phyloP scores from a whole-genome alignment of 2,329 filamentous ascomycete genomes.

The Paecilomyces sp. region DNA sequence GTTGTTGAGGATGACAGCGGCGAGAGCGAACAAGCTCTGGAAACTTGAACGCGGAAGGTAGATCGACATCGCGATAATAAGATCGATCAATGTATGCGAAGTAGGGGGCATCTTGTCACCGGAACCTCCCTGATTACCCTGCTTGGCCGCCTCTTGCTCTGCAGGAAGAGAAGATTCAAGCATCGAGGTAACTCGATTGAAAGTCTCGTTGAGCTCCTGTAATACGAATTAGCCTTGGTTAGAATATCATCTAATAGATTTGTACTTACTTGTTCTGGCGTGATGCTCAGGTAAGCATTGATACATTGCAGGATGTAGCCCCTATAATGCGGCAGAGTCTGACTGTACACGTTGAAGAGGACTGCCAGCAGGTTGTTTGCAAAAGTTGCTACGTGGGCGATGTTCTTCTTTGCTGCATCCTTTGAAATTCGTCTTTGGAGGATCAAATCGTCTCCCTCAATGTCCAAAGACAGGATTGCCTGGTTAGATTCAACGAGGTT shows the following conservation, averaged over 20 bases:
- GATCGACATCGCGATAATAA: slow-evolving; percentile 91
- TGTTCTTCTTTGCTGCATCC: slow-evolving; percentile 66
- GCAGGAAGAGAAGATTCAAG: slow-evolving; percentile 63
- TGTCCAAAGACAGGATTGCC: slow-evolving; percentile 63
- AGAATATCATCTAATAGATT: neutral
- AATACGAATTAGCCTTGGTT: slow-evolving; percentile 7
- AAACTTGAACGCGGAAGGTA: slow-evolving; percentile 88
- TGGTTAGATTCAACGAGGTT: slow-evolving; percentile 88
- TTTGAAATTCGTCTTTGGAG: slow-evolving; percentile 73
- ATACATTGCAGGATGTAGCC: slow-evolving; percentile 90
- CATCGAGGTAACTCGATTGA: slow-evolving; percentile 77
- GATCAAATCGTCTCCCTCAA: slow-evolving; percentile 63
- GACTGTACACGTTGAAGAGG: slow-evolving; percentile 97
- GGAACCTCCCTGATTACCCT: slow-evolving; percentile 54
- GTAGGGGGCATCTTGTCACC: slow-evolving; percentile 80
- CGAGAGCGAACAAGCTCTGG: slow-evolving; percentile 75
- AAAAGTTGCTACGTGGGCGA: slow-evolving; percentile 71
- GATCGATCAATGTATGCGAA: slow-evolving; percentile 89
- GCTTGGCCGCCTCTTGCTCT: slow-evolving; percentile 57
- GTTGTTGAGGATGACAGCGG: slow-evolving; percentile 72
- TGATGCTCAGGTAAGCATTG: slow-evolving; percentile 88
- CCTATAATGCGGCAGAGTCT: slow-evolving; percentile 86
- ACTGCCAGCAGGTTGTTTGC: slow-evolving; percentile 88
- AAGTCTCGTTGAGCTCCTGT: slow-evolving; percentile 76
- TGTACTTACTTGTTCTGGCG: slow-evolving; percentile 51